Percentiles rank a stretch among this genome's conserved stretches.
phyloP scores from a whole-genome alignment of 2,329 filamentous ascomycete genomes.

The Penicillium janthinellum region DNA sequence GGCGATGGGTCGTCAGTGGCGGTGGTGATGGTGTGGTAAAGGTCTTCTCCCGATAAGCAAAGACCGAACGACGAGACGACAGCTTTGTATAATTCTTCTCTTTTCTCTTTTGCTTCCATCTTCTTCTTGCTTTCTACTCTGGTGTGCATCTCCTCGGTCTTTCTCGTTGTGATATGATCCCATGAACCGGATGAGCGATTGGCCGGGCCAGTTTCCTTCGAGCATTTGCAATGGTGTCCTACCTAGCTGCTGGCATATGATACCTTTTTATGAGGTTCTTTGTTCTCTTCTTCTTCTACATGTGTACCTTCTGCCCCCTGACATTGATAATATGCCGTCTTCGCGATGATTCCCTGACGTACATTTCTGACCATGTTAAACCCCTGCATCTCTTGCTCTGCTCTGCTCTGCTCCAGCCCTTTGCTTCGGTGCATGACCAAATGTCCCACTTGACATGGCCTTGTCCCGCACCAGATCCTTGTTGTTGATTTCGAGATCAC shows the following conservation, averaged over 20 bases:
- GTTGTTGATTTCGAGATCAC: neutral
- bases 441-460: slow-evolving; percentile 9
- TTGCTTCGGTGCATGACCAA: slow-evolving; percentile 12
- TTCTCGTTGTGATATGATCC: slow-evolving; percentile 31
- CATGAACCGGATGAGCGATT: slow-evolving; percentile 41
- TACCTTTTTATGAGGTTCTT: slow-evolving; percentile 35
- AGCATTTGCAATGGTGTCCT: slow-evolving; percentile 42
- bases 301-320: slow-evolving; percentile 25
- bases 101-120: slow-evolving; percentile 14
- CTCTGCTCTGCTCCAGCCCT: neutral
- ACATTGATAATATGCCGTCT: slow-evolving; percentile 24
- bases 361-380: slow-evolving; percentile 17
- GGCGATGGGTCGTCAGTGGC: slow-evolving; percentile 89
- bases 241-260: slow-evolving; percentile 36
- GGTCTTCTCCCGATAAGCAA: slow-evolving; percentile 62
- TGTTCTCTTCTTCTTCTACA: slow-evolving; percentile 16
- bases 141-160: slow-evolving; percentile 28
- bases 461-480: neutral
- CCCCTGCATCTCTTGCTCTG: slow-evolving; percentile 9
- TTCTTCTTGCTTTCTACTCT: slow-evolving; percentile 23
- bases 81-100: slow-evolving; percentile 32
- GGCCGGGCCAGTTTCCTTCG: slow-evolving; percentile 31
- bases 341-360: slow-evolving; percentile 27
- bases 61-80: slow-evolving; percentile 28
- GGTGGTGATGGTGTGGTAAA: slow-evolving; percentile 96